Evolutionary conservation across 805 yeast species (phyloP).

Genomic region (Pichia ethanolica): DNA sequence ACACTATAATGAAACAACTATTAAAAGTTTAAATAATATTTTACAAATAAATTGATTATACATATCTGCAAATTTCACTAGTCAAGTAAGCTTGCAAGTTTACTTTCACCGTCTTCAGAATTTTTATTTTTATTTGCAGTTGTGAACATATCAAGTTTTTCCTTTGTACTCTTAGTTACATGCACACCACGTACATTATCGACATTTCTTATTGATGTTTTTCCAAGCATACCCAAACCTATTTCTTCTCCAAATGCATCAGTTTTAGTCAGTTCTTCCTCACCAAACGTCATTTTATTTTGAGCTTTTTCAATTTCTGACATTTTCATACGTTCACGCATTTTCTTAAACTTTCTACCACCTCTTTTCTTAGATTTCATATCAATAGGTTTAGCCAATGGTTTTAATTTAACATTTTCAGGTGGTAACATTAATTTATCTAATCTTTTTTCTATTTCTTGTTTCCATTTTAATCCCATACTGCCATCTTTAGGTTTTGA

Average conservation of each 20-base stretch:
- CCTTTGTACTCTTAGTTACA: constrained; percentile 11
- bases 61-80: not conserved
- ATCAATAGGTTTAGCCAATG: constrained; percentile 68
- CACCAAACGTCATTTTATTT: constrained; percentile 78
- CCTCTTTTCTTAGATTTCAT: constrained; percentile 76
- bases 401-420: constrained; percentile 56
- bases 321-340: constrained; percentile 72
- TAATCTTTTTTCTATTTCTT: constrained; percentile 55
- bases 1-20: too few relatives aligned
- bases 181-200: constrained; percentile 8
- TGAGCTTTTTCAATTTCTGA: constrained; percentile 79
- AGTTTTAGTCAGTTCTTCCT: constrained; percentile 51
- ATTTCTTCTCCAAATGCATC: constrained; percentile 74
- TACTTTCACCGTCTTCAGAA: not conserved
- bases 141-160: constrained; percentile 11
- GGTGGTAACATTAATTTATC: constrained; percentile 78
- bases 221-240: constrained; percentile 69
- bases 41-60: too few relatives aligned
- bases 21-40: too few relatives aligned
- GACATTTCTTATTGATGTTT: constrained; percentile 15
- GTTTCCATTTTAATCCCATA: constrained; percentile 51
- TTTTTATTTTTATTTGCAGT: not conserved
- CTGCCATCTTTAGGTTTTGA: constrained; percentile 27
- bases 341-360: constrained; percentile 71
- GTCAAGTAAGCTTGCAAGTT: not conserved